Evolutionary conservation across 1,139 yeast genomes (phyloP).

Genomic region (Geotrichum fermentans): DNA sequence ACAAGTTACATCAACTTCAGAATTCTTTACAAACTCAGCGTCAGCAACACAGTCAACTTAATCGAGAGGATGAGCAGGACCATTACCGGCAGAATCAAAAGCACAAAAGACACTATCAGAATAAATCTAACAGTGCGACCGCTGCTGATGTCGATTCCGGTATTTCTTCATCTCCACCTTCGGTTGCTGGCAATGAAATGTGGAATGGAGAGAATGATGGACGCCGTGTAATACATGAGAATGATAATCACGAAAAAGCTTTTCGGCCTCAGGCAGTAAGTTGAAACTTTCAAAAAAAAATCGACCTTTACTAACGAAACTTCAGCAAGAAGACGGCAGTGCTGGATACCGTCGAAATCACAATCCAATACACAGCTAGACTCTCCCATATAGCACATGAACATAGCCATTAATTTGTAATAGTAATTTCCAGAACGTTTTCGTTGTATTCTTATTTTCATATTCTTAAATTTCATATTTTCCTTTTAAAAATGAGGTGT

Average conservation of each 20-base stretch:
- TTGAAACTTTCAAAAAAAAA: no score
- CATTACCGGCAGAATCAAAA: slow-evolving; percentile 9
- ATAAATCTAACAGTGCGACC: no score
- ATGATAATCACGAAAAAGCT: no score
- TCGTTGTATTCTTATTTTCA: background rate
- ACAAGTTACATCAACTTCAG: background rate
- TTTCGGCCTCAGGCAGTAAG: no score
- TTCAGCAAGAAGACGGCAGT: no score
- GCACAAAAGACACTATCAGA: background rate
- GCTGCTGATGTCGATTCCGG: no score
- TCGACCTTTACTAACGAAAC: no score
- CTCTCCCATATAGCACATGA: no score
- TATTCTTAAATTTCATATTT: background rate
- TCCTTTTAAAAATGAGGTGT: background rate
- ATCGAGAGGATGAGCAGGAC: background rate
- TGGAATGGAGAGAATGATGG: no score
- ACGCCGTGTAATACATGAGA: no score
- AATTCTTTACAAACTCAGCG: slow-evolving; percentile 1
- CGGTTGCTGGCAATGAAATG: no score
- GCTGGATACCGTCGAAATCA: background rate
- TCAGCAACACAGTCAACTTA: slow-evolving; percentile 2
- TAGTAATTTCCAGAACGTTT: background rate
- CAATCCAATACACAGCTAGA: background rate
- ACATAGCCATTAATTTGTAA: background rate
- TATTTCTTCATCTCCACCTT: no score